Evolutionary conservation across 106 monocot species (phyloP), one percentile per base, ranked within the genome.

Genomic region (Phalaenopsis equestris): DNA sequence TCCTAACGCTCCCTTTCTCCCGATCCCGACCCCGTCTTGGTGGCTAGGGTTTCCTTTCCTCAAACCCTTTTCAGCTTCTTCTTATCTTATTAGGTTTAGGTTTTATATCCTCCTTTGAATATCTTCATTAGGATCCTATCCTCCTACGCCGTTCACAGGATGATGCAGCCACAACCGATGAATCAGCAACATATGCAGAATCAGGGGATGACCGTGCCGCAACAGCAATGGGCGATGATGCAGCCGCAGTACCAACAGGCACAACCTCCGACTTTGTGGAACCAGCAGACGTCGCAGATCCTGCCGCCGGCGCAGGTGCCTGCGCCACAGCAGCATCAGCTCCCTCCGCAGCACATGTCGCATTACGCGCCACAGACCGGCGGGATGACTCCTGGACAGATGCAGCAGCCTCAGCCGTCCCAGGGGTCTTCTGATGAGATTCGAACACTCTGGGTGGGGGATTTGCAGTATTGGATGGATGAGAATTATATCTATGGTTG

Each of bases 401-500:
- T 67, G 46, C 79, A 76, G 46, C 80, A 76, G 64, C 56, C 79
- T 10, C 56, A 73, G 10, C 43, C 42, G 36, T 55, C 79, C 39
- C 74, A 79, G n/a, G 14, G 21, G 18, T 61, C 85, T 37, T 52
- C 85, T 0, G 89, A 93, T 8, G 96, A 93, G 91, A 83, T 90
- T 36, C 81, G 90, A 75, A 91, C 90, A 37, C 88, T 96, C 17
- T 96, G 96, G 96, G 92, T 96, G 21, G 93, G 96, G 36, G 91
- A 96, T 75, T 75, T 96, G 58, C 96, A 90, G 87, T 89, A 90
- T 72, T 96, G 93, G 96, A 96, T 96, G 93, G 96, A 96, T 45
- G 96, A 96, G 83, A 88, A 45, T 68, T 96, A 91, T 75, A 36
- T 96, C 37, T 61, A 77, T 16, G 55, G 65, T 46, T 96, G 90